Evolutionary conservation across 495 filamentous ascomycete genomes (phyloP), one percentile per base, ranked within the genome.

Genomic region (Cairneyella variabilis): DNA sequence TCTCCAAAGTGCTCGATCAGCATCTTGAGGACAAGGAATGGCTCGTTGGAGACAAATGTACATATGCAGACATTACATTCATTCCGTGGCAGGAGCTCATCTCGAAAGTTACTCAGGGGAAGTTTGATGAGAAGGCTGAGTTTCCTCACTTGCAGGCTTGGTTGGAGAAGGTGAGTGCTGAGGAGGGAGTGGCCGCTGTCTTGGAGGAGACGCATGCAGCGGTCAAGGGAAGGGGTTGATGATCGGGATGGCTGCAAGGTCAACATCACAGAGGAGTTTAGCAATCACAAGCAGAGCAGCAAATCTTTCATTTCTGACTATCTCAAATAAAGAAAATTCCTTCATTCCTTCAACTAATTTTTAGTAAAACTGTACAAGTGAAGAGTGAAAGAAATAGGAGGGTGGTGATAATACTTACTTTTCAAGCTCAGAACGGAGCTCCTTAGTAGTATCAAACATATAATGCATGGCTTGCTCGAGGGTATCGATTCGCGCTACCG

Each of bases 1-100:
- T 89, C 20, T 72, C 75, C 17, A 67, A 71, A 0, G 83, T 88
- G 2, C 57, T 90, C 9, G 72, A 88, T 43, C 61, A 55, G 0
- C 66, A 70, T 18, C 70, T 88, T 11, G 63, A 64, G 11, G 71
- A 64, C 23, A 75, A 78, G 48, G 64, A 80, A 54, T 84, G 68
- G 43, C 66, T 84, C 0, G 82, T 82, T 11, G 79, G 73, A 12
- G 69, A 76, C 47, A 82, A 79, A 18, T 50, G 20, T 27, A 50
- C 56, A 4, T 59, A 49, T 51, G 56, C 45, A 8, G 56, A 59
- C 32, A 28, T 59, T 54, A 23, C 41, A 2, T 57, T 51, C n/a
- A 53, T 74, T 25, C 57, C 72, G 21, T 36, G 68, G 39, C 62
- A 66, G 26, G 66, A 68, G 58, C 20, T 9, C 20, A 36, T 51